phyloP scores from a whole-genome alignment of 345 rosid genomes.

The Moricandia arvensis region DNA sequence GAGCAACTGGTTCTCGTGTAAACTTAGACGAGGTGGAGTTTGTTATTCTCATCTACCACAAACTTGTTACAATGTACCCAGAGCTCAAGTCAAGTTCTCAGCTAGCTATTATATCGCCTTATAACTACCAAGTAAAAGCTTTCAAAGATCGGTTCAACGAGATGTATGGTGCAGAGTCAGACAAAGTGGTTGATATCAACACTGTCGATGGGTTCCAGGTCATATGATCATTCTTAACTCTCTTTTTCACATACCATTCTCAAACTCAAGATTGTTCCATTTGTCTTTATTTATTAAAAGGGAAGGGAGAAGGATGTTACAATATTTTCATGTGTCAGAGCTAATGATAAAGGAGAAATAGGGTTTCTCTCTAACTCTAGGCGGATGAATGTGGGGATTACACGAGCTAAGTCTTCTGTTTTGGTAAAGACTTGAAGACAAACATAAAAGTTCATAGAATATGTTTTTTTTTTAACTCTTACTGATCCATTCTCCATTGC shows the following conservation, averaged over 20 bases:
- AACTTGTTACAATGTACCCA: constrained; percentile 64
- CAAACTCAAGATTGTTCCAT: neutral
- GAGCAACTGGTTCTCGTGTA: constrained; percentile 88
- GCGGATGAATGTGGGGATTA: constrained; percentile 95
- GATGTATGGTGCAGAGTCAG: constrained; percentile 71
- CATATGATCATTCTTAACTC: neutral
- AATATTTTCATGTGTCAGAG: constrained; percentile 92
- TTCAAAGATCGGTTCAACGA: constrained; percentile 48
- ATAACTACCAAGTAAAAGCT: constrained; percentile 87
- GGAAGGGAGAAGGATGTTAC: constrained; percentile 96
- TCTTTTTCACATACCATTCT: neutral
- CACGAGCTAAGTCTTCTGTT: constrained; percentile 88
- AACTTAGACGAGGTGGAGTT: constrained; percentile 77
- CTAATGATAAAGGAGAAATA: constrained; percentile 59
- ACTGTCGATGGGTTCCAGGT: constrained; percentile 99
- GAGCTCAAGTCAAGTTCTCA: constrained; percentile 86
- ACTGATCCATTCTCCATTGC: neutral
- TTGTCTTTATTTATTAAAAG: constrained; percentile 36
- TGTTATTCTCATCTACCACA: constrained; percentile 72
- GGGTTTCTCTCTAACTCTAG: constrained; percentile 83
- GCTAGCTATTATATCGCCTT: constrained; percentile 85
- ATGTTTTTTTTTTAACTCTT: neutral
- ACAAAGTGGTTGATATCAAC: constrained; percentile 73
- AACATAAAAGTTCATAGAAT: neutral
- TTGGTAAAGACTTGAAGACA: constrained; percentile 47